These are phyloP conservation scores for Pseudomicrostroma phylloplanum DNA, from an alignment of 1,284 basidiomycete species.

Conservation along the genomic window DNA sequence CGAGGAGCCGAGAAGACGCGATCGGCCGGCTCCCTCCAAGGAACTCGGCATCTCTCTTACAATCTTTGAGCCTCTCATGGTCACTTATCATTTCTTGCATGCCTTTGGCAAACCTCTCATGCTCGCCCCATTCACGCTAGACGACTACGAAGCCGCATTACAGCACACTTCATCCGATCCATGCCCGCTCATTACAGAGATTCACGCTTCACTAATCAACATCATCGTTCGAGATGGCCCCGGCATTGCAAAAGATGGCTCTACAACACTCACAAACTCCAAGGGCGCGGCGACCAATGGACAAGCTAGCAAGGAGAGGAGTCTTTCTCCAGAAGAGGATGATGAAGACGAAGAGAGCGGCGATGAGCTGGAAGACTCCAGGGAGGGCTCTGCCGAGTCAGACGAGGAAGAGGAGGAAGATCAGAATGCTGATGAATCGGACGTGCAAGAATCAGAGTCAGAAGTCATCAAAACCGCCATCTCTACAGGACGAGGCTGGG, in stretches of 20 bases:
- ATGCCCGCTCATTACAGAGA: slow-evolving; percentile 73
- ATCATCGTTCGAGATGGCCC: slow-evolving; percentile 65
- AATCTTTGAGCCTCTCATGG: slow-evolving; percentile 75
- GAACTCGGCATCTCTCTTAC: slow-evolving; percentile 63
- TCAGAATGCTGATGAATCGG: slow-evolving; percentile 14
- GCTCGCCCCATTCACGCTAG: slow-evolving; percentile 82
- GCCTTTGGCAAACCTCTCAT: slow-evolving; percentile 82
- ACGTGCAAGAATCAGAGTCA: slow-evolving; percentile 15
- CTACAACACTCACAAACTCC: slow-evolving; percentile 55
- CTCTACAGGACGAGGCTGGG: slow-evolving; percentile 33
- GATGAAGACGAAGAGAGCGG: slow-evolving; percentile 26
- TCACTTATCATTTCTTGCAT: slow-evolving; percentile 85
- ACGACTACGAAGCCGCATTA: slow-evolving; percentile 84
- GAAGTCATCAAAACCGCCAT: slow-evolving; percentile 28
- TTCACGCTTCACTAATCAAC: slow-evolving; percentile 83
- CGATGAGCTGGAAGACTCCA: slow-evolving; percentile 23
- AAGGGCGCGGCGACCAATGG: slow-evolving; percentile 52
- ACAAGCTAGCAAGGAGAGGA: slow-evolving; percentile 16
- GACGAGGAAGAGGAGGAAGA: slow-evolving; percentile 5
- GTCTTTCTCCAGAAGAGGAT: slow-evolving; percentile 17
- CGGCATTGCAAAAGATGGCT: too few species aligned
- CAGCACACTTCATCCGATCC: slow-evolving; percentile 68
- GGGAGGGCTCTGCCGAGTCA: not conserved
- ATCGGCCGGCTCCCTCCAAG: slow-evolving; percentile 58
- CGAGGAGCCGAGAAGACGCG: slow-evolving; percentile 27